Conservation (phyloP, 2,329 filamentous ascomycete genomes). For the Dactylellina leptospora region DNA sequence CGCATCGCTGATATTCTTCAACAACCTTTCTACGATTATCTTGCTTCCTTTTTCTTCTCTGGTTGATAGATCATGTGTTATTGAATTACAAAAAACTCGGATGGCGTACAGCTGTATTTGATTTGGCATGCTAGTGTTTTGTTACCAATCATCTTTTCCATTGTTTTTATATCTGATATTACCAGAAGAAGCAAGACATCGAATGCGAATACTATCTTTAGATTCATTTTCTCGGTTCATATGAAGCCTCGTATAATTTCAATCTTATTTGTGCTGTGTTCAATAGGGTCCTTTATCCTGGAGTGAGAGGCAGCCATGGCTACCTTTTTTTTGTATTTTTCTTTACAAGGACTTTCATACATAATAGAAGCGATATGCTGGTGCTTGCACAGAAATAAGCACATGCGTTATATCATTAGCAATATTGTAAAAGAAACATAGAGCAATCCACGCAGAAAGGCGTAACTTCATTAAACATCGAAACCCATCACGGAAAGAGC, state of each 20-base stretch:
- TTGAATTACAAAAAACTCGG: constrained; percentile 7
- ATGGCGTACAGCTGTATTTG: constrained; percentile 7
- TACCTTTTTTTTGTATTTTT: constrained; percentile 7
- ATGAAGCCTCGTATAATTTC: not conserved
- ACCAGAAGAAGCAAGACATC: not conserved
- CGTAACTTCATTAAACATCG: not conserved
- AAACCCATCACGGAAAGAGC: not conserved
- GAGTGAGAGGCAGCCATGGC: not conserved
- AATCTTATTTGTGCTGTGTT: too few relatives aligned
- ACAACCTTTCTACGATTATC: not conserved
- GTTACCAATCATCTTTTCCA: not conserved
- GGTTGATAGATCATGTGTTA: constrained; percentile 31
- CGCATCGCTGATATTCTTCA: not conserved
- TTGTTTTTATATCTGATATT: not conserved
- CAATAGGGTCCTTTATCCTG: not conserved
- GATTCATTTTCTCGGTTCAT: constrained; percentile 3
- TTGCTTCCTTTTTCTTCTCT: not conserved
- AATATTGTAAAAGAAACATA: not conserved
- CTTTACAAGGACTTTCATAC: not conserved
- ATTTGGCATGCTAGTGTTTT: constrained; percentile 2
- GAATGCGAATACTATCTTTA: not conserved
- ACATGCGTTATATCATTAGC: not conserved
- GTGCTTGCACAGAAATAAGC: not conserved
- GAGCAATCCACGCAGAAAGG: not conserved
- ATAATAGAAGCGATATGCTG: not conserved